A percentile compares a stretch with the other conserved stretches of the same genome.
phyloP scores from a whole-genome alignment of 805 yeast species.

The Monosporozyma siamensis region DNA sequence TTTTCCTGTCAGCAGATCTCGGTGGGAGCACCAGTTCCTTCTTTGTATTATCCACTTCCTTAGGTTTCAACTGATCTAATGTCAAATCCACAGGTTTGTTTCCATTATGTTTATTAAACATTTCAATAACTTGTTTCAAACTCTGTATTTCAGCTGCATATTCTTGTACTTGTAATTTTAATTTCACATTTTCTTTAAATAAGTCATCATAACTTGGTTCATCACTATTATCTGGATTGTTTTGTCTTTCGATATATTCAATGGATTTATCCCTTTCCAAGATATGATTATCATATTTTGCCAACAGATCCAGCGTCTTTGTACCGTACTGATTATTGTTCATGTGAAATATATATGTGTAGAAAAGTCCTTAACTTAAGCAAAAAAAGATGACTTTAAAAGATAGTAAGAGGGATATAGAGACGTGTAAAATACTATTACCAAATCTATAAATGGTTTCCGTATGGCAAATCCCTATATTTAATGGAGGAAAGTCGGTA shows the following conservation, averaged over 20 bases:
- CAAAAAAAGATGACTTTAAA: too few species aligned
- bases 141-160: constrained; percentile 20
- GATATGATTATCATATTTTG: constrained; percentile 25
- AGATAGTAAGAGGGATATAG: too few species aligned
- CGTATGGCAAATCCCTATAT: too few species aligned
- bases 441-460: too few species aligned
- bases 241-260: constrained; percentile 21
- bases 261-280: constrained; percentile 22
- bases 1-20: constrained; percentile 32
- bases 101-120: constrained; percentile 8
- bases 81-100: constrained; percentile 7
- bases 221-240: constrained; percentile 4
- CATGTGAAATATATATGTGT: background rate
- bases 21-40: constrained; percentile 28
- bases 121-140: constrained; percentile 9
- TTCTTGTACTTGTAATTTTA: constrained; percentile 20
- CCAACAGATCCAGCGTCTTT: constrained; percentile 21
- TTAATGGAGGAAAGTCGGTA: too few species aligned
- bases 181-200: constrained; percentile 24
- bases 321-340: background rate
- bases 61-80: background rate
- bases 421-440: too few species aligned
- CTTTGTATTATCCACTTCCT: constrained; percentile 1
- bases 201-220: constrained; percentile 24
- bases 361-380: too few species aligned